phyloP scores from a whole-genome alignment of 2,329 filamentous ascomycete species.

The Pseudogymnoascus pannorum region DNA sequence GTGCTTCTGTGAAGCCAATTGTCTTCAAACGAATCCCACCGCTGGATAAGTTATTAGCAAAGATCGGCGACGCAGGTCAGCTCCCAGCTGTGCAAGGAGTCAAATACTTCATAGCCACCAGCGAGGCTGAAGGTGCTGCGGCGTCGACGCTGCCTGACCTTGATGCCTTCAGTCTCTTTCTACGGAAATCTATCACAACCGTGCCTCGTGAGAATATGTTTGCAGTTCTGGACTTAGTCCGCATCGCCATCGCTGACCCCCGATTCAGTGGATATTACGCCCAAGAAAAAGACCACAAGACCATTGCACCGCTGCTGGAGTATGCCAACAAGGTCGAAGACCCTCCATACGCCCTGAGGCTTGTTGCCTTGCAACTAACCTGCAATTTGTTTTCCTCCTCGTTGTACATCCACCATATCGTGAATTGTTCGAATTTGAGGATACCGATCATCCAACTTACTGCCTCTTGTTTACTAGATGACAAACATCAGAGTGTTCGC shows the following conservation, averaged over 20 bases:
- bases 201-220: slow-evolving; percentile 65
- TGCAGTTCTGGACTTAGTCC: slow-evolving; percentile 75
- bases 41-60: slow-evolving; percentile 70
- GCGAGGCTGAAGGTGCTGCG: slow-evolving; percentile 48
- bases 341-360: slow-evolving; percentile 73
- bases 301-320: slow-evolving; percentile 53
- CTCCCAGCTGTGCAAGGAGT: slow-evolving; percentile 56
- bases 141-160: slow-evolving; percentile 68
- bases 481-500: slow-evolving; percentile 63
- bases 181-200: slow-evolving; percentile 47
- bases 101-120: slow-evolving; percentile 62
- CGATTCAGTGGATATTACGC: slow-evolving; percentile 77
- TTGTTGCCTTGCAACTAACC: slow-evolving; percentile 74
- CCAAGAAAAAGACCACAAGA: slow-evolving; percentile 61
- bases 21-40: slow-evolving; percentile 74
- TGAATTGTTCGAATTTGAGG: slow-evolving; percentile 45
- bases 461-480: slow-evolving; percentile 72
- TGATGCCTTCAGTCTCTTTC: slow-evolving; percentile 51
- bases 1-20: slow-evolving; percentile 52
- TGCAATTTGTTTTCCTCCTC: slow-evolving; percentile 79
- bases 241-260: slow-evolving; percentile 68
- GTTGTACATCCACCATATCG: slow-evolving; percentile 60
- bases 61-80: slow-evolving; percentile 60
- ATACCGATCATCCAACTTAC: slow-evolving; percentile 59
- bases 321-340: slow-evolving; percentile 48